Base-by-base conservation (phyloP, 495 filamentous ascomycete species). In the Penicillium coffeae region DNA sequence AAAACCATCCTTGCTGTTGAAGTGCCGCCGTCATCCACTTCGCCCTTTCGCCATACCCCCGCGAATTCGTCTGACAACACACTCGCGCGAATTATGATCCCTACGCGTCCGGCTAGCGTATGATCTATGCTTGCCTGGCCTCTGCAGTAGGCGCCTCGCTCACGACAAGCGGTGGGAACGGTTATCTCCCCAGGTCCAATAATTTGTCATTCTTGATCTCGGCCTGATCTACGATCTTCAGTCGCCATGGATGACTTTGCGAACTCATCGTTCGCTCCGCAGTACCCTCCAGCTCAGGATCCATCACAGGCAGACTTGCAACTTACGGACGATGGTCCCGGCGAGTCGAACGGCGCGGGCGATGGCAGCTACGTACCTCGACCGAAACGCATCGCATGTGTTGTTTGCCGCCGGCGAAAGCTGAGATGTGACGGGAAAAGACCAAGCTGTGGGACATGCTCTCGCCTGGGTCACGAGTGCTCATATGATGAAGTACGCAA, bases 401-500 rank as follows among this genome's bases (percentile, higher is more conserved):
- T 96, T 45, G 83, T 99, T 38, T 99, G 93, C 61, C 79, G 93
- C 56, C 93, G 91, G 64, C 80, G 93, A 59, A 98, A 98, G 63
- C 73, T 98, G 42, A 86, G 87, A 67, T 88, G 85, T 55, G 85
- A 88, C 62, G 77, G 82, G 15, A 73, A 63, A 30, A 78, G 74
- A 51, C 93, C 93, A 10, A 93, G 87, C 58, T 99, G 93, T 65
- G 89, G 86, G 58, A 99, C 92, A 18, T 99, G 93, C 65, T 82
- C 87, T 13, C 77, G 93, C 42, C 71, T 99, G 45, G 84, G 88
- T 32, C 93, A 99, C 70, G 83, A 84, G 46, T 99, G 93, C 73
- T 82, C 88, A 10, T 99, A 96, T 60, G 93, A 97, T 70, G 93
- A 99, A 70, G 85, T 91, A 42, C 82, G 93, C 63, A 88, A 90